phyloP scores from a whole-genome alignment of 345 rosid species.

The Excoecaria cochinchinensis region DNA sequence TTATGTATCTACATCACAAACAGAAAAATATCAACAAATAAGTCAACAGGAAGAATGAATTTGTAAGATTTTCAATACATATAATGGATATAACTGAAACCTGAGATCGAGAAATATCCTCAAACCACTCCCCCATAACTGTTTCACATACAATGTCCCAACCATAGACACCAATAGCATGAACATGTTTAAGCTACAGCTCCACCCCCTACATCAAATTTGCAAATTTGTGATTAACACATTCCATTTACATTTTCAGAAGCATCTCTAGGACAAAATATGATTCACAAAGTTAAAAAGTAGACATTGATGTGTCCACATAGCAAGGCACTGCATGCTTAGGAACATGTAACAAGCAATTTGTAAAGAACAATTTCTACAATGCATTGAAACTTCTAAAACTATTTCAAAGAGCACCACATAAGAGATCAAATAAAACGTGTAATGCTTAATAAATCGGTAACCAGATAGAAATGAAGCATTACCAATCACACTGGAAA shows the following conservation, averaged over 20 bases:
- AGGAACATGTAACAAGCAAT: too few relatives aligned
- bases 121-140: too few relatives aligned
- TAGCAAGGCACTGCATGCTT: neutral
- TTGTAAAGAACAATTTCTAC: too few relatives aligned
- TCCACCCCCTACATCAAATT: too few relatives aligned
- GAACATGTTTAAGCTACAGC: too few relatives aligned
- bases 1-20: slow-evolving; percentile 54
- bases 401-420: neutral
- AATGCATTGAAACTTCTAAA: neutral
- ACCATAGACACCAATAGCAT: too few relatives aligned
- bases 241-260: slow-evolving; percentile 13
- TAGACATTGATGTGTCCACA: neutral
- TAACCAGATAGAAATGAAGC: neutral
- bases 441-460: neutral
- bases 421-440: neutral
- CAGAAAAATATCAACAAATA: neutral
- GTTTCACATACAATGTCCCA: too few relatives aligned
- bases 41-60: neutral
- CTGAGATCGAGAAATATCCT: too few relatives aligned
- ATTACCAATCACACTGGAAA: neutral
- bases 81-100: too few relatives aligned
- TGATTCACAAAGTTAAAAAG: neutral
- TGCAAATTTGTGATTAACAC: too few relatives aligned
- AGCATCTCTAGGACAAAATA: neutral
- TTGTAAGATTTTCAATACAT: slow-evolving; percentile 15